Percentiles rank a stretch among this genome's conserved stretches.
phyloP scores from a whole-genome alignment of 192 early-diverging fungal species.

The Coemansia sp. region DNA sequence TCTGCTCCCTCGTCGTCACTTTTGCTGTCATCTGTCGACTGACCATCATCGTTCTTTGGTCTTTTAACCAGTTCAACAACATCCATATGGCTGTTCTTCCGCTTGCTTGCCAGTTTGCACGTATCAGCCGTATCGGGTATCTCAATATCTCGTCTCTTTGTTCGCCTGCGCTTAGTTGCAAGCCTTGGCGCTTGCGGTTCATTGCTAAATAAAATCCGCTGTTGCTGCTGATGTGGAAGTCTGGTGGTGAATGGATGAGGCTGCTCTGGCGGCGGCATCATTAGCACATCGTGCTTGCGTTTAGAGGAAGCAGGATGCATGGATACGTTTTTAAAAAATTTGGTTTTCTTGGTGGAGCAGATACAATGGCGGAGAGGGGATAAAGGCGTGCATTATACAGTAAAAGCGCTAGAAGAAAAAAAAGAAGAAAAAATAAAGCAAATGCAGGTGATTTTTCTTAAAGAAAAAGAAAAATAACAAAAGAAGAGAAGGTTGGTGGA shows the following conservation, averaged over 20 bases:
- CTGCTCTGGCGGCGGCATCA: not conserved
- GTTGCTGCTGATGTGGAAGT: not conserved
- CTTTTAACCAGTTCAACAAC: not conserved
- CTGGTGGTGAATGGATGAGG: not conserved
- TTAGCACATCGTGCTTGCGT: slow-evolving; percentile 13
- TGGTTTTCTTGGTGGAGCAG: not conserved
- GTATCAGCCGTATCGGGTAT: too few species aligned
- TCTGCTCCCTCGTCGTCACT: slow-evolving; percentile 1
- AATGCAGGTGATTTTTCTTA: not conserved
- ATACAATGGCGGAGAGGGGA: not conserved
- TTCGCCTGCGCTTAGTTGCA: not conserved
- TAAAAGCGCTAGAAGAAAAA: not conserved
- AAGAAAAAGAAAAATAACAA: not conserved
- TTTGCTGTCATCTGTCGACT: not conserved
- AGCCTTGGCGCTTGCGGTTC: not conserved
- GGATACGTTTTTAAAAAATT: not conserved
- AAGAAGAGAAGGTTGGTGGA: too few species aligned
- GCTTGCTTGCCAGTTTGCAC: not conserved
- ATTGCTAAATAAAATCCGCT: not conserved
- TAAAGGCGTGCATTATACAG: not conserved
- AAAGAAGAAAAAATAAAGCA: not conserved
- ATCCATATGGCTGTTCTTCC: not conserved
- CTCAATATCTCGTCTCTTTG: too few species aligned
- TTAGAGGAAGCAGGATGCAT: slow-evolving; percentile 5
- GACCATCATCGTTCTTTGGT: not conserved